Conservation (phyloP, 202 grass and related monocot species). For the Elaeis oleifera region DNA sequence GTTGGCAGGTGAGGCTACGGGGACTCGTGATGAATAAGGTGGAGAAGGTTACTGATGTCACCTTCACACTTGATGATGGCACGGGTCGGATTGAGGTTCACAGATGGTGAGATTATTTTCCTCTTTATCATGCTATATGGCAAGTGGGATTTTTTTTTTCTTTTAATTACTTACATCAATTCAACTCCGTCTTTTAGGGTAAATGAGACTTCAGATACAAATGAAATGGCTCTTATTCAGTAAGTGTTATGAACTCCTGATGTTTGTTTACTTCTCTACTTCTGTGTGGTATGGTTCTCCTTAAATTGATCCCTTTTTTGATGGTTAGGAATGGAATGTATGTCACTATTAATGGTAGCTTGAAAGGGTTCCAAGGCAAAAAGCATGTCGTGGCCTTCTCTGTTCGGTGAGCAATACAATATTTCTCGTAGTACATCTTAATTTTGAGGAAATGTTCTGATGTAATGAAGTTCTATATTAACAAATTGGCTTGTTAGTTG, state of each 20-base stretch:
- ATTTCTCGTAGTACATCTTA: neutral
- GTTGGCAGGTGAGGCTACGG: conserved; percentile 65
- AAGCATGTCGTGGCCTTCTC: conserved; percentile 56
- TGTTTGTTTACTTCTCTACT: conserved; percentile 8
- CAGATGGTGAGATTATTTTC: conserved; percentile 48
- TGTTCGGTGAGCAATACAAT: conserved; percentile 50
- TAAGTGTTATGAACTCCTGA: conserved; percentile 28
- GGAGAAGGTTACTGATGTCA: conserved; percentile 64
- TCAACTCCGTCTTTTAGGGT: conserved; percentile 33
- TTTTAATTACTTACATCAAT: neutral
- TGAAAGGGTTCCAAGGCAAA: conserved; percentile 95
- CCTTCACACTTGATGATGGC: conserved; percentile 72
- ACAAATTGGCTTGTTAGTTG: too few relatives aligned
- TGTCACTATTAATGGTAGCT: conserved; percentile 61
- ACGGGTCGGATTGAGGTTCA: conserved; percentile 66
- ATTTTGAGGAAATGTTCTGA: too few relatives aligned
- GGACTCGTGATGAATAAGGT: conserved; percentile 62
- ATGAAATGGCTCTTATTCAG: conserved; percentile 65
- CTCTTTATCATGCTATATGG: neutral
- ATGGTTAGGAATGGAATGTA: conserved; percentile 59
- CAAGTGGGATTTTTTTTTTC: conserved; percentile 8
- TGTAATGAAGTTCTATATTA: too few relatives aligned
- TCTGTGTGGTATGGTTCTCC: neutral
- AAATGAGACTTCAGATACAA: conserved; percentile 47
- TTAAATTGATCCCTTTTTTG: conserved; percentile 13